Evolutionary conservation across 1,284 basidiomycete genomes (phyloP).

Genomic region (Butyriboletus appendiculatus): DNA sequence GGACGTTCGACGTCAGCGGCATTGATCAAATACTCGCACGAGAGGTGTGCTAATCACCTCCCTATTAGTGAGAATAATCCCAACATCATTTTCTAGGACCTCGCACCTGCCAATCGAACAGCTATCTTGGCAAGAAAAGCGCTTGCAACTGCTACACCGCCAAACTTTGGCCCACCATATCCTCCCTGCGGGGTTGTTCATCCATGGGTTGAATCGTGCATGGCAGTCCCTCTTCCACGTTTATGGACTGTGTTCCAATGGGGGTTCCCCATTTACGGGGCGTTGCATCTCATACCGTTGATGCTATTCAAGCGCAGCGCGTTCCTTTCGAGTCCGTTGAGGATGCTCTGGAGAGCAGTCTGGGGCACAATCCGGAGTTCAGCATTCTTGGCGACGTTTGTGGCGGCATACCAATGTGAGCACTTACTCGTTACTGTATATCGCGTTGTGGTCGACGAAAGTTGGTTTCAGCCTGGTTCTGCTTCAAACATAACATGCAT

Average conservation of each 20-base stretch:
- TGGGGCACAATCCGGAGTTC: constrained; percentile 84
- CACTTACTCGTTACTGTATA: constrained; percentile 1
- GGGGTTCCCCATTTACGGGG: constrained; percentile 87
- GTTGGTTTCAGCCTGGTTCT: constrained; percentile 61
- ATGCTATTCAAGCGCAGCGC: constrained; percentile 71
- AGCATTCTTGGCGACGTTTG: constrained; percentile 86
- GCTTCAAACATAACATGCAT: constrained; percentile 68
- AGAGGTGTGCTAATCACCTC: constrained; percentile 40
- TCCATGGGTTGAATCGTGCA: constrained; percentile 76
- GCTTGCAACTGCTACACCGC: constrained; percentile 35
- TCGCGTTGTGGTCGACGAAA: background rate
- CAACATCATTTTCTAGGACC: constrained; percentile 32
- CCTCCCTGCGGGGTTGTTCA: constrained; percentile 75
- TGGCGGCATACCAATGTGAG: constrained; percentile 84
- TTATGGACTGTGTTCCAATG: constrained; percentile 84
- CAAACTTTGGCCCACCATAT: constrained; percentile 54
- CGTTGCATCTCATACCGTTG: constrained; percentile 87
- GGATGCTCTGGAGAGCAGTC: constrained; percentile 64
- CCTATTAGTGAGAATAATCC: constrained; percentile 11
- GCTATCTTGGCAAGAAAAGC: constrained; percentile 38
- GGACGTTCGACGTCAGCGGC: constrained; percentile 54
- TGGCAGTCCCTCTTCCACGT: constrained; percentile 66
- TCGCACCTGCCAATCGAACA: constrained; percentile 44
- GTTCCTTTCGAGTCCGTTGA: constrained; percentile 62
- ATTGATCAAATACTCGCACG: constrained; percentile 56